A percentile compares a stretch with the other conserved stretches of the same genome.
Conservation (phyloP, 179 eudicot genomes). For the Monotropa hypopitys region DNA sequence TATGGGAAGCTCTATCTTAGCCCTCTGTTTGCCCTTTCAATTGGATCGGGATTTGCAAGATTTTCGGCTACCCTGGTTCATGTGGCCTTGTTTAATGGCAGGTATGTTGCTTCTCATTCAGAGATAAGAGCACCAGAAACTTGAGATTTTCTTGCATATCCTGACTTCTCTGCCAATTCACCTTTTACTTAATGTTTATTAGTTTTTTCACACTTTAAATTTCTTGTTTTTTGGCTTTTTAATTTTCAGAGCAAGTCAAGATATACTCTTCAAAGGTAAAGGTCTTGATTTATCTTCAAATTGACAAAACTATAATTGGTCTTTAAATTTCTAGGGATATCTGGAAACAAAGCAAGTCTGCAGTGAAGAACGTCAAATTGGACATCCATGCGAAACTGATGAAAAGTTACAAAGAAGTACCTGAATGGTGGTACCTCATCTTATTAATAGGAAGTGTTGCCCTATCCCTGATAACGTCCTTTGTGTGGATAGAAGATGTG, state of each 20-base stretch:
- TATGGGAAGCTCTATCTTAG: slow-evolving; percentile 87
- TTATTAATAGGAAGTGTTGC: slow-evolving; percentile 45
- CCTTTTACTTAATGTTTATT: background rate
- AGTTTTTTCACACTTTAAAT: background rate
- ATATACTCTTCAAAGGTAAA: background rate
- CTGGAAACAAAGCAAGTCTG: slow-evolving; percentile 84
- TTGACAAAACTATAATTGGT: background rate
- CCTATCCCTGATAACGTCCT: slow-evolving; percentile 61
- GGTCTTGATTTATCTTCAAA: background rate
- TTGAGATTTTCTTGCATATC: background rate
- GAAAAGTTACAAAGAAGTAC: slow-evolving; percentile 77
- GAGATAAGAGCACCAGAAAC: background rate
- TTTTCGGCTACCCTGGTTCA: slow-evolving; percentile 88
- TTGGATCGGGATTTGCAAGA: slow-evolving; percentile 87
- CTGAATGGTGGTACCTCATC: slow-evolving; percentile 78
- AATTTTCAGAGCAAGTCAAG: background rate
- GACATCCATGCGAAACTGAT: slow-evolving; percentile 78
- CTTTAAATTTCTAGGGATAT: slow-evolving; percentile 41
- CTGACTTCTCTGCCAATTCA: background rate
- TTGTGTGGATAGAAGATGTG: slow-evolving; percentile 83
- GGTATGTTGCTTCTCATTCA: slow-evolving; percentile 25
- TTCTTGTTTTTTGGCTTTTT: background rate
- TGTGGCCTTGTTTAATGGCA: slow-evolving; percentile 85
- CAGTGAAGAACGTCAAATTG: slow-evolving; percentile 52
- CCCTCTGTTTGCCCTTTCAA: slow-evolving; percentile 90